Conservation (phyloP, 2,329 filamentous ascomycete genomes). For the Exophiala phaeomuriformis region DNA sequence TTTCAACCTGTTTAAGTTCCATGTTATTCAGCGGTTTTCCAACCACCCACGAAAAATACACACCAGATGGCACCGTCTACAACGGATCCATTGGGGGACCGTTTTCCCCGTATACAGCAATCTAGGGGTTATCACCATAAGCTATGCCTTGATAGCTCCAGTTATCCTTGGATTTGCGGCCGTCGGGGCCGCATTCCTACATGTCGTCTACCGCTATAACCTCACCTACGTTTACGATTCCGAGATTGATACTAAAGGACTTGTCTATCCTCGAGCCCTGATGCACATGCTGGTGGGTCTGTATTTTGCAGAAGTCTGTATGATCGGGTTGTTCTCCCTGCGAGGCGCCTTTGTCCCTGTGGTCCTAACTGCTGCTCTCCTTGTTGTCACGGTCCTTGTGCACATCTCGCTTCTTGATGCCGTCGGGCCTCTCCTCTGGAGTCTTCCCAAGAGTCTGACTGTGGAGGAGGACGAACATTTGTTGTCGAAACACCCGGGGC, state of each 20-base stretch:
- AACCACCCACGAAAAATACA: slow-evolving; percentile 69
- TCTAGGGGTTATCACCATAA: slow-evolving; percentile 72
- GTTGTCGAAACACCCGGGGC: neutral
- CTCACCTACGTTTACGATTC: slow-evolving; percentile 79
- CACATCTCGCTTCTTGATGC: slow-evolving; percentile 52
- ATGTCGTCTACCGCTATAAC: slow-evolving; percentile 84
- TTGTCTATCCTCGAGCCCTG: slow-evolving; percentile 81
- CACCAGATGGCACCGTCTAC: slow-evolving; percentile 63
- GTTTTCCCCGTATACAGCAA: slow-evolving; percentile 74
- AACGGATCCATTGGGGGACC: slow-evolving; percentile 72
- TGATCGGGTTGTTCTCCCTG: slow-evolving; percentile 72
- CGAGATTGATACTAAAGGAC: slow-evolving; percentile 74
- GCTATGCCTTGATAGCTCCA: slow-evolving; percentile 80
- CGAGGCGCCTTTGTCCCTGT: slow-evolving; percentile 48
- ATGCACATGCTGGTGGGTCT: slow-evolving; percentile 77
- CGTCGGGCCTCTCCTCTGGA: slow-evolving; percentile 46
- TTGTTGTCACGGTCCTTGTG: slow-evolving; percentile 67
- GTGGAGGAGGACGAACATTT: slow-evolving; percentile 15
- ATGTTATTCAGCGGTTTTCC: slow-evolving; percentile 18
- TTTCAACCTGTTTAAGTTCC: slow-evolving; percentile 48
- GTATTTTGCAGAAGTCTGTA: slow-evolving; percentile 74
- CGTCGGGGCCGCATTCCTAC: slow-evolving; percentile 69
- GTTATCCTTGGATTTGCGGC: slow-evolving; percentile 75
- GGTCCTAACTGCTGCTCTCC: slow-evolving; percentile 66
- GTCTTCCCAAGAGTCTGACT: slow-evolving; percentile 55